Evolutionary conservation across 2,329 filamentous ascomycete species (phyloP).

Genomic region (Graphilbum fragrans): DNA sequence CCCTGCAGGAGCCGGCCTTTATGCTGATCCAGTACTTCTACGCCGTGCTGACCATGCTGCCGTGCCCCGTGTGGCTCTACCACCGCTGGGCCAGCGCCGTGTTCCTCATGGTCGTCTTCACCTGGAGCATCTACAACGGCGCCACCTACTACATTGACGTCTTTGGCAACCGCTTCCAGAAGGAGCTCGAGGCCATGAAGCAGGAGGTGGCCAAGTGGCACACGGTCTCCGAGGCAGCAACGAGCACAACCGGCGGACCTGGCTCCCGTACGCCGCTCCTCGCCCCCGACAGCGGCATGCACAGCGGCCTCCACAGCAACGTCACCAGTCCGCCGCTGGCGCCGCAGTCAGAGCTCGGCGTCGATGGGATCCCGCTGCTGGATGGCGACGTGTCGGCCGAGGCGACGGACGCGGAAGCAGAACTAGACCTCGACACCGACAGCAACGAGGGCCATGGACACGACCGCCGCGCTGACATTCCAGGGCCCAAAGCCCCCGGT

Average conservation of each 20-base stretch:
- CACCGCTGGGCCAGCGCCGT: constrained; percentile 64
- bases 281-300: constrained; percentile 5
- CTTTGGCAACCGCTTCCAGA: constrained; percentile 93
- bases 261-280: too few relatives aligned
- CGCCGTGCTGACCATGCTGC: constrained; percentile 84
- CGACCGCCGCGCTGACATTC: constrained; percentile 9
- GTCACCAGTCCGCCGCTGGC: constrained; percentile 9
- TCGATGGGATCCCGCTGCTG: constrained; percentile 5
- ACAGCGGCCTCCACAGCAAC: constrained; percentile 2
- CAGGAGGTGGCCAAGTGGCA: constrained; percentile 87
- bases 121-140: constrained; percentile 93
- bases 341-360: background rate
- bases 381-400: background rate
- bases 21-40: constrained; percentile 95
- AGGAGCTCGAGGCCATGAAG: constrained; percentile 81
- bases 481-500: constrained; percentile 2
- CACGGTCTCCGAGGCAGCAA: constrained; percentile 17
- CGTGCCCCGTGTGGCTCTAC: constrained; percentile 91
- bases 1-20: constrained; percentile 76
- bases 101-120: constrained; percentile 76
- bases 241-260: constrained; percentile 21
- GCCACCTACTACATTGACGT: constrained; percentile 98
- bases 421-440: constrained; percentile 8
- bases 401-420: too few relatives aligned
- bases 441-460: constrained; percentile 11